Evolutionary conservation across 2,329 filamentous ascomycete species (phyloP), one percentile per base, ranked within the genome.

Genomic region (Trichoderma sp.): DNA sequence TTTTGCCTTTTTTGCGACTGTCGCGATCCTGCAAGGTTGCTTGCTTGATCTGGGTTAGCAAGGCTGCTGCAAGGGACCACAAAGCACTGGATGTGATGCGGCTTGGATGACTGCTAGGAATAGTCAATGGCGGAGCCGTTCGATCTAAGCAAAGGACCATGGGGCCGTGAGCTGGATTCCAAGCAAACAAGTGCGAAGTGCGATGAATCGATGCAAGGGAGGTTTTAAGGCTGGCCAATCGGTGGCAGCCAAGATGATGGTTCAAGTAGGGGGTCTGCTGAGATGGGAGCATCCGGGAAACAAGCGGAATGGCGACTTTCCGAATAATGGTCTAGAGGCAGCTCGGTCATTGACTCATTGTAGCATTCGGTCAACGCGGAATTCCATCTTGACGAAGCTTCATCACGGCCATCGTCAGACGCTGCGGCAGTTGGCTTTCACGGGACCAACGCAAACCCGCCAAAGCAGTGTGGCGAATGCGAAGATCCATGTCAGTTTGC

Each of bases 11-110:
- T 35, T 65, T 65, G 50, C 52, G 37, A 45, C 27, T 35, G 50
- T 65, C 52, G 50, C 61, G 50, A 65, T 64, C 60, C 60, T 64
- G 50, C 50, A 54, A 64, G 60, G 60, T 64, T 64, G 60, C 50
- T 37, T 54, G 37, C 50, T 65, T 65, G 27, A 65, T 65, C 61
- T 25, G 61, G 61, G 15, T 48, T 65, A 65, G 61, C 52, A 39
- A 65, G 61, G 61, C 61, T 65, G 37, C 50, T 63, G 61, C 52
- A 56, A 65, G 52, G 37, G 48, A 65, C 52, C 61, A 27, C 35
- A 42, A 39, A 27, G 59, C 45, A 56, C 27, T 25, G 61, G 61
- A 54, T 45, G 61, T 52, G 42, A 48, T 48, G 42, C 42, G 59
- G 59, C 59, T 63, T 57, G 61, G 61, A 17, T 37, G 27, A 53